Conservation (phyloP, 768 basidiomycete genomes). For the Rhodotorula graminis region DNA sequence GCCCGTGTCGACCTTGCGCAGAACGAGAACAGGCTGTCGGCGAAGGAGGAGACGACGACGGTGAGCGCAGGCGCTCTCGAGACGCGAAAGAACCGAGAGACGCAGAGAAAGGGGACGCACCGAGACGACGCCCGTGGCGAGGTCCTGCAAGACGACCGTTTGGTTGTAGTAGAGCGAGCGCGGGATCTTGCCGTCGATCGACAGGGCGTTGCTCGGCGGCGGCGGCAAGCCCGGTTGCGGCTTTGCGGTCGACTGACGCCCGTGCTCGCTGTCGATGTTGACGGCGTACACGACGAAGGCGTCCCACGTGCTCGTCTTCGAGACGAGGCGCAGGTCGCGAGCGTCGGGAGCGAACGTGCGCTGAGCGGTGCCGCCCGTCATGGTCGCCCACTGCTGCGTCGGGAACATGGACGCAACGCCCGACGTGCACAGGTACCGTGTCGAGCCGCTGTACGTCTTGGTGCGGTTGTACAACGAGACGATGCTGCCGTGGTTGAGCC, state of each 20-base stretch:
- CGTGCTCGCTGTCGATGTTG: slow-evolving; percentile 71
- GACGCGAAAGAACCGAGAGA: no score
- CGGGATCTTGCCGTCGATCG: slow-evolving; percentile 69
- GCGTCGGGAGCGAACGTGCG: slow-evolving; percentile 60
- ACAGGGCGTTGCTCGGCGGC: slow-evolving; percentile 82
- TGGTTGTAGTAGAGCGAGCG: slow-evolving; percentile 94
- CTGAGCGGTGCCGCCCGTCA: slow-evolving; percentile 67
- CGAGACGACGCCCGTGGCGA: slow-evolving; percentile 87
- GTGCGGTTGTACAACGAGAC: slow-evolving; percentile 94
- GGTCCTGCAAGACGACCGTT: slow-evolving; percentile 87
- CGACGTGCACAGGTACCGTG: slow-evolving; percentile 92
- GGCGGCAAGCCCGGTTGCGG: slow-evolving; percentile 67
- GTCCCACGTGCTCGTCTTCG: slow-evolving; percentile 85
- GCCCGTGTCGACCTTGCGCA: slow-evolving; percentile 87
- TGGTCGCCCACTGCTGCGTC: slow-evolving; percentile 81
- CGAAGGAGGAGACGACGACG: background rate
- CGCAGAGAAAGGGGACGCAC: no score
- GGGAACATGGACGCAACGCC: slow-evolving; percentile 87
- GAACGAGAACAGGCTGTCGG: slow-evolving; percentile 72
- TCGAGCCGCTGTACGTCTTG: slow-evolving; percentile 85
- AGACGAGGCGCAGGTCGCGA: slow-evolving; percentile 57
- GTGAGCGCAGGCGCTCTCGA: no score
- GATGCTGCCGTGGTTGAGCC: slow-evolving; percentile 91
- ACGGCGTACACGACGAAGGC: slow-evolving; percentile 97
- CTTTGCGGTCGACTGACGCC: slow-evolving; percentile 56